Evolutionary conservation across 1,139 yeast genomes (phyloP).

Genomic region (Torulaspora pretoriensis): DNA sequence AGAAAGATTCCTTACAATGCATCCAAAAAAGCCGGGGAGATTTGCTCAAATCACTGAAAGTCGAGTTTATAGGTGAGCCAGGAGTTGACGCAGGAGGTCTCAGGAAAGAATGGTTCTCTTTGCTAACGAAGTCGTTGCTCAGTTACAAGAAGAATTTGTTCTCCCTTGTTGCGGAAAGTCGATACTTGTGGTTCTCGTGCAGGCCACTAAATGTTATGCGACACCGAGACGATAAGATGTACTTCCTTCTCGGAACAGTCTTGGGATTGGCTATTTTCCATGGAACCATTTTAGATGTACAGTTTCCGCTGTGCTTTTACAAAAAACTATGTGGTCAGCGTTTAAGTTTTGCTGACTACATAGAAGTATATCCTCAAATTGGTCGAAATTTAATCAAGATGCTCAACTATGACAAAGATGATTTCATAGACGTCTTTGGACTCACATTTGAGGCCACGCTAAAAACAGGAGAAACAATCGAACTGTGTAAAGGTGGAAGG

Average conservation of each 20-base stretch:
- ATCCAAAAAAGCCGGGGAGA: constrained; percentile 53
- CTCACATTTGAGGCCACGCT: constrained; percentile 48
- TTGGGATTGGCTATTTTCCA: constrained; percentile 88
- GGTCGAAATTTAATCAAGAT: constrained; percentile 56
- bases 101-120: constrained; percentile 85
- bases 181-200: constrained; percentile 69
- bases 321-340: constrained; percentile 63
- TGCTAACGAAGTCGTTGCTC: constrained; percentile 66
- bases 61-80: constrained; percentile 80
- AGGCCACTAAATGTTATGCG: constrained; percentile 13
- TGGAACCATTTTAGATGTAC: constrained; percentile 76
- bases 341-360: constrained; percentile 58
- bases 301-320: constrained; percentile 71
- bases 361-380: constrained; percentile 61
- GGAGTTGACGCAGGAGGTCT: constrained; percentile 96
- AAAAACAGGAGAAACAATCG: constrained; percentile 31
- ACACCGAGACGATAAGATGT: constrained; percentile 43
- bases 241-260: constrained; percentile 76
- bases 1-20: constrained; percentile 70
- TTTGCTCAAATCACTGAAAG: constrained; percentile 67
- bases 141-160: constrained; percentile 63
- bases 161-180: constrained; percentile 61
- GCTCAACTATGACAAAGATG: constrained; percentile 45
- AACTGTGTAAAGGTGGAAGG: constrained; percentile 57
- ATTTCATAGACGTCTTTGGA: constrained; percentile 45